Evolutionary conservation across 495 filamentous ascomycete species (phyloP), one percentile per base, ranked within the genome.

Genomic region (Neurospora tetrasperma): DNA sequence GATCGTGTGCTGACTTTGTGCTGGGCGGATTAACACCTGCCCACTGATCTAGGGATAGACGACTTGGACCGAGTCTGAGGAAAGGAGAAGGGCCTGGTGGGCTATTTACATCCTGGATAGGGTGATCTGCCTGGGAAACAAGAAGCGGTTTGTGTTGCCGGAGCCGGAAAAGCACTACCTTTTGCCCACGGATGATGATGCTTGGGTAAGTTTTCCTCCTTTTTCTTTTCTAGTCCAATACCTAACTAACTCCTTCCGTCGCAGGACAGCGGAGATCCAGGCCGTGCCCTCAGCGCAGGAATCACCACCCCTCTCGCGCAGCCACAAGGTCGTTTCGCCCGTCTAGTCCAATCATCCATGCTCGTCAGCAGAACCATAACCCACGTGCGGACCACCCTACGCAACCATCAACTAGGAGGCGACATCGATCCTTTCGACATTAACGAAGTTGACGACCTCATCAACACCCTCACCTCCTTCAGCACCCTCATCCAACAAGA

Each of bases 21-120:
- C 5, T 59, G 20, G 48, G 48, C 48, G 48, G 48, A 11, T 27
- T 59, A 59, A 59, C 23, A 59, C 48, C 48, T 59, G 48, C 20
- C 48, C 48, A 14, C 23, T 59, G 20, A 59, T 6, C 23, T 59
- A 59, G 20, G 20, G 59, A 14, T 68, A 82, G 78, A 74, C 71
- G 8, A 85, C 84, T 1, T 86, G 84, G 85, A 83, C 80, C 0
- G 86, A 88, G 72, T 75, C 79, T 10, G 86, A 89, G 74, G 86
- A 89, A 74, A 74, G 85, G 10, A 74, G 80, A 27, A 69, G 86
- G 66, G 80, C 82, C 0, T 87, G 85, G 86, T 88, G 86, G 86
- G 83, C 77, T 16, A 80, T 87, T n/a, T 79, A 86, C 54, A 75
- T 87, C 16, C 78, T 85, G 12, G 85, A 88, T 71, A 83, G 84